Evolutionary conservation across 768 basidiomycete species (phyloP).

Genomic region (Neoboletus magnificus): DNA sequence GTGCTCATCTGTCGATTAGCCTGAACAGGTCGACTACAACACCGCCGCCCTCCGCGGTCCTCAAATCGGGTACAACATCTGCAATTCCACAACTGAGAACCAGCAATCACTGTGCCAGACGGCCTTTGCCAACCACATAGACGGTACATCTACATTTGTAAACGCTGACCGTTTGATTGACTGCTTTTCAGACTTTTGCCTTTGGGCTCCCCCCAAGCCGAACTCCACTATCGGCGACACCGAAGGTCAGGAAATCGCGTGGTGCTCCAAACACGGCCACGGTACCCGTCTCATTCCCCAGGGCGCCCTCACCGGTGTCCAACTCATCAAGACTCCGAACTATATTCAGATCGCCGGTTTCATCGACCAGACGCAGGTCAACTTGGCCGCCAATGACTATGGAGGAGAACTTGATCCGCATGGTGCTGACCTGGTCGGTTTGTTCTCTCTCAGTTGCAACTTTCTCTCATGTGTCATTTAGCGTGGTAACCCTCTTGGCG

Average conservation of each 20-base stretch:
- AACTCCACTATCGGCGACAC: conserved; percentile 57
- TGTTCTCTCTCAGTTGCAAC: conserved; percentile 10
- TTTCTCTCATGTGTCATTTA: conserved; percentile 25
- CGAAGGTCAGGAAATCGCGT: conserved; percentile 72
- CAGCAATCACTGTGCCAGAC: conserved; percentile 70
- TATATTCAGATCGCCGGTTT: conserved; percentile 63
- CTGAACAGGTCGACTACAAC: conserved; percentile 46
- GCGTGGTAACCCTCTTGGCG: conserved; percentile 82
- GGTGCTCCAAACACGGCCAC: conserved; percentile 67
- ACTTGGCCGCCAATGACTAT: conserved; percentile 49
- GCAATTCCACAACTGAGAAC: conserved; percentile 63
- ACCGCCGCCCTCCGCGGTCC: conserved; percentile 45
- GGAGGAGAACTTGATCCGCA: conserved; percentile 81
- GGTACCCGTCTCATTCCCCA: conserved; percentile 74
- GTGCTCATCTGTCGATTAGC: conserved; percentile 30
- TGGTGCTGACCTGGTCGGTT: conserved; percentile 58
- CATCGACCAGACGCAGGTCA: conserved; percentile 61
- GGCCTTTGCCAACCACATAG: conserved; percentile 55
- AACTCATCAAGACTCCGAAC: conserved; percentile 55
- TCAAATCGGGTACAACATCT: conserved; percentile 64
- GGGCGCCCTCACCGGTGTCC: conserved; percentile 61
- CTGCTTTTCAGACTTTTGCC: conserved; percentile 55
- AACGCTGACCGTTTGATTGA: neutral
- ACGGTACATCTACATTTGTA: conserved; percentile 26
- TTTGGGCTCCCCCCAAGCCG: conserved; percentile 56